phyloP scores from a whole-genome alignment of 345 rosid species.

The Salix suchowensis region DNA sequence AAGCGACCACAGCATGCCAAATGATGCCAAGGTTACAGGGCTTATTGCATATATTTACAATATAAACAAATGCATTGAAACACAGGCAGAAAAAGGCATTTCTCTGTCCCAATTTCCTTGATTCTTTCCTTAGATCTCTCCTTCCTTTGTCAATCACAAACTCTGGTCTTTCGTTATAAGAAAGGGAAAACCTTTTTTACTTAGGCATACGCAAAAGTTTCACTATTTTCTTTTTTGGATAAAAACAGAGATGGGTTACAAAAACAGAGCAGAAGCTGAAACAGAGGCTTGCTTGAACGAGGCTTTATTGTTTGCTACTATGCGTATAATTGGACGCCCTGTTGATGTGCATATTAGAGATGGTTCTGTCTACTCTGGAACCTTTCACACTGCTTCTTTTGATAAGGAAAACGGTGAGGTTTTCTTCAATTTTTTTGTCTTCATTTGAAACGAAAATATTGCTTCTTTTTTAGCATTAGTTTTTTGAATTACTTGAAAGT shows the following conservation, averaged over 20 bases:
- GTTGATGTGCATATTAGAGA: slow-evolving; percentile 80
- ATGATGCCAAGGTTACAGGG: neutral
- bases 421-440: neutral
- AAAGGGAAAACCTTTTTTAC: neutral
- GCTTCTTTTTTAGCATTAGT: neutral
- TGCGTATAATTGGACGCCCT: slow-evolving; percentile 66
- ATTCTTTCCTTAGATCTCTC: neutral
- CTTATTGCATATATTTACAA: neutral
- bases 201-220: neutral
- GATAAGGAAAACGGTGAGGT: slow-evolving; percentile 50
- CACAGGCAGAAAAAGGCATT: neutral
- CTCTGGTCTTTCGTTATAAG: neutral
- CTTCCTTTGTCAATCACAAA: neutral
- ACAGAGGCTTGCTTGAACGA: slow-evolving; percentile 38
- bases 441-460: neutral
- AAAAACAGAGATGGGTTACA: slow-evolving; percentile 13
- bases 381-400: slow-evolving; percentile 72
- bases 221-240: neutral
- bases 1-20: neutral
- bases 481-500: slow-evolving; percentile 1
- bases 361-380: slow-evolving; percentile 76
- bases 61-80: neutral
- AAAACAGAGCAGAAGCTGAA: slow-evolving; percentile 19
- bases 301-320: slow-evolving; percentile 57
- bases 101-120: neutral